Evolutionary conservation across 2,329 filamentous ascomycete genomes (phyloP).

Genomic region (Pezicula neosporulosa): DNA sequence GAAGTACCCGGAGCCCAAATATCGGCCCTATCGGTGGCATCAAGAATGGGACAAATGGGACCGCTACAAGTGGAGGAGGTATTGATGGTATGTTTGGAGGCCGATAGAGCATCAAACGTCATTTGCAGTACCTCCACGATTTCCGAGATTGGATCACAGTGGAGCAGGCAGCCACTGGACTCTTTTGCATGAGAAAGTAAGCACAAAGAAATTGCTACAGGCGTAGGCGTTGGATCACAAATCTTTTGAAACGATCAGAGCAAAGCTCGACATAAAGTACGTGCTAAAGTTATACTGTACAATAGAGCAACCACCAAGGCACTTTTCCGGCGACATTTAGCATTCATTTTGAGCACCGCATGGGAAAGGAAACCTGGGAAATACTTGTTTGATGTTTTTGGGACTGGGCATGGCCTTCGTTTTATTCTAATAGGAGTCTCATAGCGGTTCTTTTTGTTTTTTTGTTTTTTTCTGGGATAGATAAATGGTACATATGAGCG

Average conservation of each 20-base stretch:
- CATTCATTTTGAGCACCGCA: too few relatives aligned
- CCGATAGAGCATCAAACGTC: too few relatives aligned
- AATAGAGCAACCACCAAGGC: too few relatives aligned
- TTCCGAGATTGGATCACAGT: not conserved
- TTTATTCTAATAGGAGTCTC: not conserved
- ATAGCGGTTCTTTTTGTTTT: not conserved
- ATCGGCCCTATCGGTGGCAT: slow-evolving; percentile 15
- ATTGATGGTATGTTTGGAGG: not conserved
- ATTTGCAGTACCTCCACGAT: not conserved
- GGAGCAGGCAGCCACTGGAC: not conserved
- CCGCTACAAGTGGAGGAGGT: not conserved
- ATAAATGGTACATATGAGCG: not conserved
- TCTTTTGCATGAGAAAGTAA: not conserved
- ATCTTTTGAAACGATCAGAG: too few relatives aligned
- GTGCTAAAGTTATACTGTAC: too few relatives aligned
- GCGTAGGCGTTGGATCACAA: too few relatives aligned
- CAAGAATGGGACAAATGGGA: slow-evolving; percentile 7
- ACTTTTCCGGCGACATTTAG: too few relatives aligned
- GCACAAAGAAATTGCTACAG: too few relatives aligned
- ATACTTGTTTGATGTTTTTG: not conserved
- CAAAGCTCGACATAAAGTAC: too few relatives aligned
- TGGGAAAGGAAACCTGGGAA: not conserved
- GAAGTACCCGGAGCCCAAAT: slow-evolving; percentile 18
- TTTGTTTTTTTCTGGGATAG: not conserved
- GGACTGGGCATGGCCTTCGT: too few relatives aligned